A percentile compares a stretch with the other conserved stretches of the same genome.
phyloP scores from a whole-genome alignment of 371 early-diverging fungal genomes.

The Mucor lusitanicus region DNA sequence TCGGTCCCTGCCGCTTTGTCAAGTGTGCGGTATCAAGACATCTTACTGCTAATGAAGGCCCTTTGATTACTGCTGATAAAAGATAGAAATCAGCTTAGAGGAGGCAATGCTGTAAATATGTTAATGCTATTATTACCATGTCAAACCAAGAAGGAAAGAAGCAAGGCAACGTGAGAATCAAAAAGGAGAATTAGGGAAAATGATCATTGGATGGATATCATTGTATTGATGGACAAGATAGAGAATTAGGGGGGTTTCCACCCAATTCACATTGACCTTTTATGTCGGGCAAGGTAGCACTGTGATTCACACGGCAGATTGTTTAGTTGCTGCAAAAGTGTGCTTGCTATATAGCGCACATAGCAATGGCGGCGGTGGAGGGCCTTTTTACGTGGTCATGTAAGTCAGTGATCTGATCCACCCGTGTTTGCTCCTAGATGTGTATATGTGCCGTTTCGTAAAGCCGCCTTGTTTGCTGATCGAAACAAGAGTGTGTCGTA shows the following conservation, averaged over 20 bases:
- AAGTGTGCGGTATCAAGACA: background rate
- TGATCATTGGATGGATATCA: background rate
- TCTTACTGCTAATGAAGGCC: background rate
- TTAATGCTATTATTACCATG: background rate
- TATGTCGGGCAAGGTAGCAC: background rate
- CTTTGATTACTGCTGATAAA: background rate
- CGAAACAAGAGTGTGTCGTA: background rate
- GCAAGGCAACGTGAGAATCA: background rate
- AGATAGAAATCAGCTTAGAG: background rate
- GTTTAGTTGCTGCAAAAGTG: background rate
- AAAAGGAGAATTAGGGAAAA: background rate
- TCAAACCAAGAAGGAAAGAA: background rate
- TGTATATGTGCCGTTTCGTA: no score
- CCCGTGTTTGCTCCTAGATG: no score
- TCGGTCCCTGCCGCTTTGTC: background rate
- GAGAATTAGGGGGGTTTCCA: background rate
- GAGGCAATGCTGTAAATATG: background rate
- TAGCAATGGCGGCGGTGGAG: no score
- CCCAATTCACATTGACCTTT: background rate
- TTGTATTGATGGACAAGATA: background rate
- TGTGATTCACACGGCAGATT: background rate
- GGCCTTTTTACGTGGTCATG: no score
- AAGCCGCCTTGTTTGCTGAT: no score
- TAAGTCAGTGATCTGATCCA: no score
- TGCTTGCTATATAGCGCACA: no score